Conservation (phyloP, 805 yeast species). For the Scheffersomyces coipomensis region DNA sequence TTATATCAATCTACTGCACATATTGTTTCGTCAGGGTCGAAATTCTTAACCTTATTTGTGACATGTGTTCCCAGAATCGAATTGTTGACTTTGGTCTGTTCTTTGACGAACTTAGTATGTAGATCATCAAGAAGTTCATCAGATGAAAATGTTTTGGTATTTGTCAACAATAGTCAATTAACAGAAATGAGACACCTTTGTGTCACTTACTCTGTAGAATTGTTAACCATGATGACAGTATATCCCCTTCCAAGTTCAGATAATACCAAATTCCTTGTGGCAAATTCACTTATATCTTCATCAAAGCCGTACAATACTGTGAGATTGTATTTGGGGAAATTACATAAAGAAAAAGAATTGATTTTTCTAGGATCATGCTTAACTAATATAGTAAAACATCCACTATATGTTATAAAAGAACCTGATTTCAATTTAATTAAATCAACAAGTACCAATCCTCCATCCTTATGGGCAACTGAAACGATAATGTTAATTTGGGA, state of each 20-base stretch:
- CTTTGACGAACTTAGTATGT: constrained; percentile 64
- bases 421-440: constrained; percentile 9
- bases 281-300: constrained; percentile 22
- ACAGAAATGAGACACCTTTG: constrained; percentile 44
- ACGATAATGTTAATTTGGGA: constrained; percentile 72
- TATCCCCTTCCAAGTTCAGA: constrained; percentile 57
- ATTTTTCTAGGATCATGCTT: constrained; percentile 47
- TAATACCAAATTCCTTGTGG: constrained; percentile 35
- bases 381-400: constrained; percentile 45
- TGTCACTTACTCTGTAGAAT: constrained; percentile 58
- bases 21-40: constrained; percentile 53
- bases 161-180: constrained; percentile 21
- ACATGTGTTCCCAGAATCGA: constrained; percentile 48
- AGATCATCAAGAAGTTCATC: constrained; percentile 42
- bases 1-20: constrained; percentile 48
- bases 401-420: constrained; percentile 29
- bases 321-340: constrained; percentile 49
- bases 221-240: constrained; percentile 57
- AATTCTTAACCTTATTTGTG: constrained; percentile 57
- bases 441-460: constrained; percentile 10
- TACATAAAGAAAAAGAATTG: constrained; percentile 57
- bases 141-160: constrained; percentile 46
- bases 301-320: constrained; percentile 46
- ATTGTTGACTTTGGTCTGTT: constrained; percentile 56
- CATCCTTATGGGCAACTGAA: constrained; percentile 54